phyloP scores from a whole-genome alignment of 345 rosid species.

The Dipteronia sinensis region DNA sequence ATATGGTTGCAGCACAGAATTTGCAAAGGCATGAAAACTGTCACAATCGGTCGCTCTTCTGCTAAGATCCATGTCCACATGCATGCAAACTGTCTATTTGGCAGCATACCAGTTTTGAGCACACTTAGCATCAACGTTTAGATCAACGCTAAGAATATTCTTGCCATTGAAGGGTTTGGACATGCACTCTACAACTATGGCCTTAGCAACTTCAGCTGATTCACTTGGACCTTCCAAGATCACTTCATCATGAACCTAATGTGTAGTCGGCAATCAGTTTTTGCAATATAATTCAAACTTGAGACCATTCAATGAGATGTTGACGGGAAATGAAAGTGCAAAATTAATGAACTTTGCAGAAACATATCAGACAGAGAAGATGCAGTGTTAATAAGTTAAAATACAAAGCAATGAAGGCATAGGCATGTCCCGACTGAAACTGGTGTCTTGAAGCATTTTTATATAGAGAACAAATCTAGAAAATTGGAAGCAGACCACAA shows the following conservation, averaged over 20 bases:
- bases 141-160: slow-evolving; percentile 77
- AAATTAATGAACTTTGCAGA: neutral
- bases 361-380: slow-evolving; percentile 9
- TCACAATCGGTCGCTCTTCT: neutral
- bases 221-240: slow-evolving; percentile 94
- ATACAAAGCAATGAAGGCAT: neutral
- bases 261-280: slow-evolving; percentile 13
- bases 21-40: neutral
- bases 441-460: neutral
- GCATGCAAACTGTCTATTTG: slow-evolving; percentile 42
- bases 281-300: slow-evolving; percentile 9
- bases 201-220: slow-evolving; percentile 82
- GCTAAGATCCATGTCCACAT: slow-evolving; percentile 13
- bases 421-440: neutral
- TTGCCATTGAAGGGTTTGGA: slow-evolving; percentile 73
- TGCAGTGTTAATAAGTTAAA: neutral
- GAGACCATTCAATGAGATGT: neutral
- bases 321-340: neutral
- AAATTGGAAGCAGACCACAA: neutral
- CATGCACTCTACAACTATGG: slow-evolving; percentile 88
- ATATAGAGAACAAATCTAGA: neutral
- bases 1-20: neutral
- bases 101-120: slow-evolving; percentile 93
- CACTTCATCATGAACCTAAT: slow-evolving; percentile 96
- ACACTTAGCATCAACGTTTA: slow-evolving; percentile 88